Base-by-base conservation (phyloP, 768 basidiomycete genomes). In the Hemileccinum rubropunctum region DNA sequence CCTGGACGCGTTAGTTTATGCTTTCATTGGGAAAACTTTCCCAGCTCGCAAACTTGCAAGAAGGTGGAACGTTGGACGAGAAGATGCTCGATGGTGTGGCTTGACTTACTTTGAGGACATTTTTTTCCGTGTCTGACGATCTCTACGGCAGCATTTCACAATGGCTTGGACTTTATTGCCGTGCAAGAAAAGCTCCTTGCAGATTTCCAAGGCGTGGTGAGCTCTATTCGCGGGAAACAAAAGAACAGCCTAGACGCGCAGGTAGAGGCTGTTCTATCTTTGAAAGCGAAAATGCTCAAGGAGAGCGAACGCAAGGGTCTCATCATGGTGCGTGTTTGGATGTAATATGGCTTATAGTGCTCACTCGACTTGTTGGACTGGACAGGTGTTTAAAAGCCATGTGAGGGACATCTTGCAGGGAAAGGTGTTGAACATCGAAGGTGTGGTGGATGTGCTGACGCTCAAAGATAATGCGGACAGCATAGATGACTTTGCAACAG, bases 11-110 rank as follows among this genome's bases (percentile, higher is more conserved):
- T 43, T 59, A 98, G 95, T 74, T 98, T 40, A 85, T 91, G 80
- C 79, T 95, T 48, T 94, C 92, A 61, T 81, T 98, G 23, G 91
- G 91, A 18, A 98, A 98, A 67, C 78, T 98, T 11, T 74, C 86
- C 0, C 82, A 90, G 59, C 73, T 97, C 13, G 88, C 88, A 7
- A 72, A 78, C 45, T 58, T 76, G 54, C 71, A 77, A 52, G 85
- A 84, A 57, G 53, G 54, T 27, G 66, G 64, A 14, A 49, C 69
- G 2, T 50, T 70, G 14, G 81, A 87, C 36, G 80, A 83, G 47
- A 62, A 61, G 28, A 71, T 72, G 48, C 70, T 88, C 13, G 83
- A 82, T 63, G 78, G 88, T 84, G 62, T 45, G 71, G 11, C 62
- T 9, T 36, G 3, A 6, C n/a, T 7, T 11, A 3, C 30, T 48